Evolutionary conservation across 371 early-diverging fungal species (phyloP), one percentile per base, ranked within the genome.

Genomic region (Fennellomyces sp.): DNA sequence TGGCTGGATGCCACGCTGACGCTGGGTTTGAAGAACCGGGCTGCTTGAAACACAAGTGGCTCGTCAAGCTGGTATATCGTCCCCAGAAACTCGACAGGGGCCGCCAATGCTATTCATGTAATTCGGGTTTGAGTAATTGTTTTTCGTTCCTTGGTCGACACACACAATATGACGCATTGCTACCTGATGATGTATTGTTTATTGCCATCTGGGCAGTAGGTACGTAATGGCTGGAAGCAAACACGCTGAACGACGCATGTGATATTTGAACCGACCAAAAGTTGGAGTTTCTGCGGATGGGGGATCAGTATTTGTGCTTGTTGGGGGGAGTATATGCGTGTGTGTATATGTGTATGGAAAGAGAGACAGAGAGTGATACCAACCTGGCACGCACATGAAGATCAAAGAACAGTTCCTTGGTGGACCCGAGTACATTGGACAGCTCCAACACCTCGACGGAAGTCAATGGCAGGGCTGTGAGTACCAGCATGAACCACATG

Each of bases 381-480:
- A 49, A 67, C 68, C 52, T 64, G 58, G 64, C 76, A 53, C 64
- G 63, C 17, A 84, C 66, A 61, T 83, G 79, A 53, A 84, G 56
- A 51, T 82, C 83, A 49, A 86, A 84, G 39, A 86, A 70, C 13
- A 84, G 68, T 64, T 83, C 80, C 52, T 81, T 84, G 33, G 83
- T 72, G 11, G 85, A 77, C 21, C 86, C 87, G 49, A 88, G 64
- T 0, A 88, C 84, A 64, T 87, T 85, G 10, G 78, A 65, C 17
- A 88, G 72, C 0, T 64, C 66, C 17, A 73, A 58, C 5, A 69
- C 73, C 45, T 75, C 68, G 13, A 78, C 62, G 3, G 63, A 54
- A 17, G 48, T 39, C 11, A 78, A 58, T 11, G 79, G 79, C 21
- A 56, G 52, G 23, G 76, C 72, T 27, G 60, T 54, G 15, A 61